Evolutionary conservation across 2,329 filamentous ascomycete genomes (phyloP), one percentile per base, ranked within the genome.

Genomic region (Metarhizium brunneum): DNA sequence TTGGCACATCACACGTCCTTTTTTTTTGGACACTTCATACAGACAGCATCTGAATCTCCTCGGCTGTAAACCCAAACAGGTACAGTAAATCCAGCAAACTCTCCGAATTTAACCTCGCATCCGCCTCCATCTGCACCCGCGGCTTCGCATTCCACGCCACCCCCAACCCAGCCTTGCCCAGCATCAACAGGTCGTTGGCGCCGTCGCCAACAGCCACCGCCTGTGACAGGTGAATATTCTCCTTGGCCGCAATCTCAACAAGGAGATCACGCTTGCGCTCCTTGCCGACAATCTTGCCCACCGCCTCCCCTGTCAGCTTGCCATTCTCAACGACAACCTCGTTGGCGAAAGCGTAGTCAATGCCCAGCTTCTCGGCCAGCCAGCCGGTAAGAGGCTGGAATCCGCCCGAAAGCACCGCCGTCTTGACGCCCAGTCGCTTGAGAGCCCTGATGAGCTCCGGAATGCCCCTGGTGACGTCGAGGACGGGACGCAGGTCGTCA

Each of bases 341-440:
- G 69, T 99, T 99, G 45, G 94, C 94, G 68, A 87, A 84, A 0
- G 90, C 91, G 66, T 96, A 85, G 70, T 97, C 89, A 56, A 99
- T 82, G 14, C 90, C 90, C 30, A 99, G 76, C 65, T 90, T 79
- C 45, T 77, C 77, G 16, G 89, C 91, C 40, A 97, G 81, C 90
- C 92, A 97, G 56, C 84, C 80, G 0, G 94, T 95, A 60, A 97
- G 74, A 0, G 92, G 92, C 60, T 89, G 83, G 72, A 99, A 99
- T 0, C 94, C 94, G 48, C 94, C 94, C 38, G 90, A 95, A 36
- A 96, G 73, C 5, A 99, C 92, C 0, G 92, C 94, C 2, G 91
- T 90, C 73, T 89, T 92, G 71, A 88, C 87, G 7, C 92, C 92
- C 5, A 95, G 74, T 25, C 80, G 77, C 71, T 88, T 91, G 53